phyloP scores from a whole-genome alignment of 164 flowering plant genomes.

The Nymphaea thermarum region DNA sequence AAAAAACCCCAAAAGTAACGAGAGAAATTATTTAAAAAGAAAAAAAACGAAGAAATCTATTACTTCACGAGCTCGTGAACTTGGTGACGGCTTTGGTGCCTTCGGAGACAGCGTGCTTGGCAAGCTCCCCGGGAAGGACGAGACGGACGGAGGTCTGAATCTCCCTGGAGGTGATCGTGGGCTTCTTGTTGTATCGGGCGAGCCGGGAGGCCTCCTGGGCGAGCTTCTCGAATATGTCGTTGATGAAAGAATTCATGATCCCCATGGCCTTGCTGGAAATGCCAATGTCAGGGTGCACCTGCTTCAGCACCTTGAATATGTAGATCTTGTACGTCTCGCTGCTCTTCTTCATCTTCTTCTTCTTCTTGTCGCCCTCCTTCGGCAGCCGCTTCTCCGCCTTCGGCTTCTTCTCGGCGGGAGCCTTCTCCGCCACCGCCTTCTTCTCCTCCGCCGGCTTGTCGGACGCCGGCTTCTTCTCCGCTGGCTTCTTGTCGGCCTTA shows the following conservation, averaged over 20 bases:
- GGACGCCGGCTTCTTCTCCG: slow-evolving; percentile 16
- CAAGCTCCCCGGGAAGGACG: slow-evolving; percentile 12
- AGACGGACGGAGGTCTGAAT: slow-evolving; percentile 11
- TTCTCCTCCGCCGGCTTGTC: slow-evolving; percentile 11
- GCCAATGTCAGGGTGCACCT: slow-evolving; percentile 14
- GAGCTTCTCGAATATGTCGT: slow-evolving; percentile 16
- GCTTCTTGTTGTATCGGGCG: slow-evolving; percentile 16
- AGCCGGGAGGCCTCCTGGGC: slow-evolving; percentile 13
- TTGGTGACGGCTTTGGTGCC: slow-evolving; percentile 15
- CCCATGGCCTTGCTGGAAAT: slow-evolving; percentile 19
- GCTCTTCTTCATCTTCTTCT: slow-evolving; percentile 8
- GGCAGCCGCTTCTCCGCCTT: slow-evolving; percentile 22
- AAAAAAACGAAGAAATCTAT: too few relatives aligned
- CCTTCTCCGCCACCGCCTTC: slow-evolving; percentile 14
- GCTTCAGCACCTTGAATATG: slow-evolving; percentile 17
- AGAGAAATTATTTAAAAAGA: too few relatives aligned
- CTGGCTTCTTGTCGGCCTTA: slow-evolving; percentile 14
- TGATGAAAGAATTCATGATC: slow-evolving; percentile 15
- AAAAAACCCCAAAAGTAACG: too few relatives aligned
- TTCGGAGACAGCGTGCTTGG: slow-evolving; percentile 14
- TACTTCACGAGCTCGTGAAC: slow-evolving; percentile 10
- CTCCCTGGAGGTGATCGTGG: slow-evolving; percentile 15
- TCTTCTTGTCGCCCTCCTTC: slow-evolving; percentile 15
- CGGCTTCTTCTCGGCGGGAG: slow-evolving; percentile 23
- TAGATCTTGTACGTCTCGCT: slow-evolving; percentile 16